Percentiles rank a stretch among this genome's conserved stretches.
These are phyloP conservation scores for Aspergillus aculeatinus DNA, from an alignment of 2,329 filamentous ascomycete genomes.

Conservation along the genomic window DNA sequence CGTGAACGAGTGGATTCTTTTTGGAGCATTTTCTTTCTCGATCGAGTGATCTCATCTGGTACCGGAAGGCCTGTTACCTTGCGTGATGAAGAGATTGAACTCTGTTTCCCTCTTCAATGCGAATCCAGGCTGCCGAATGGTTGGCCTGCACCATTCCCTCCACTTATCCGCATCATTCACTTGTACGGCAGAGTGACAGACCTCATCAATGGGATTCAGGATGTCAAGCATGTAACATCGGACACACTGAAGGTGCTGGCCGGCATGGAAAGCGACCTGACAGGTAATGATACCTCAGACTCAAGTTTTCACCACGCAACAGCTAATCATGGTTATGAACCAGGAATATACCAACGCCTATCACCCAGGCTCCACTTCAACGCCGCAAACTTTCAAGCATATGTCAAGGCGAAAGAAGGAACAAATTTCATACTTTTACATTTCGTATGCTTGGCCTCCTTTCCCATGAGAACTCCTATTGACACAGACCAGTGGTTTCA, in stretches of 20 bases:
- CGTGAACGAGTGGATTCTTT: conserved; percentile 83
- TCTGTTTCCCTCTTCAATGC: conserved; percentile 63
- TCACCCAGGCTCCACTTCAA: conserved; percentile 78
- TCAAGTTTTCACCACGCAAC: neutral
- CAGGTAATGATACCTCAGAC: conserved; percentile 47
- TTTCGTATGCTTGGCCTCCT: conserved; percentile 47
- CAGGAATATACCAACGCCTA: conserved; percentile 67
- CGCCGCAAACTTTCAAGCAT: conserved; percentile 80
- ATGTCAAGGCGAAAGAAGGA: conserved; percentile 75
- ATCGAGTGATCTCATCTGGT: conserved; percentile 82
- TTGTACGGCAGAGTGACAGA: conserved; percentile 83
- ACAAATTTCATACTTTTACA: conserved; percentile 85
- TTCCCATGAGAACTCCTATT: conserved; percentile 5
- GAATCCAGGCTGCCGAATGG: conserved; percentile 56
- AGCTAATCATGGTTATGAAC: conserved; percentile 2
- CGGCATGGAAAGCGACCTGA: conserved; percentile 79
- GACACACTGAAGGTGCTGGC: conserved; percentile 71
- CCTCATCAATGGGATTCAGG: conserved; percentile 75
- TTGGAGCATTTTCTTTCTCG: conserved; percentile 86
- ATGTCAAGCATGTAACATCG: conserved; percentile 69
- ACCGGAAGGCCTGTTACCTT: conserved; percentile 82
- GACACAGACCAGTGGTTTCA: conserved; percentile 66
- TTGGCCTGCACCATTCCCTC: conserved; percentile 77
- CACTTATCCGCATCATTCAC: conserved; percentile 79
- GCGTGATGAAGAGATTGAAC: conserved; percentile 79